Conservation (phyloP, 2,329 filamentous ascomycete species). For the Penicillium nordicum region DNA sequence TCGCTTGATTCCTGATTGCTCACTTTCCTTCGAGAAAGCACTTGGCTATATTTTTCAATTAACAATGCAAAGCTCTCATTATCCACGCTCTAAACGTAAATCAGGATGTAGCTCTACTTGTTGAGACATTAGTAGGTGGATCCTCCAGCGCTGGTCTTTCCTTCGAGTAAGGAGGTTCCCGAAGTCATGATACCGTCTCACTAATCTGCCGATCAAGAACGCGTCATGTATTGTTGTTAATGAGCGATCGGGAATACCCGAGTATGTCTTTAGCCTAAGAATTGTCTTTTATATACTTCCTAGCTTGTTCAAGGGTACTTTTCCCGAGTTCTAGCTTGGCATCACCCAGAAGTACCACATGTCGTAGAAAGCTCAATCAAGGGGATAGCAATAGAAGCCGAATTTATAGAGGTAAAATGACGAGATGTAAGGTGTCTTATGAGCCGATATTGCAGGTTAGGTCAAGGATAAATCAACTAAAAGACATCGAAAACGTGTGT, state of each 20-base stretch:
- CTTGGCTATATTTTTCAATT: not conserved
- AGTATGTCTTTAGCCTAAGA: not conserved
- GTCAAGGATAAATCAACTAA: not conserved
- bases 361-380: not conserved
- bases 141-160: not conserved
- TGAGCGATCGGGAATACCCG: not conserved
- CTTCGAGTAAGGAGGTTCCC: not conserved
- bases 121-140: not conserved
- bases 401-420: not conserved
- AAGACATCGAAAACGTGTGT: not conserved
- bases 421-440: not conserved
- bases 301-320: not conserved
- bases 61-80: not conserved
- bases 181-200: not conserved
- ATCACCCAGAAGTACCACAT: not conserved
- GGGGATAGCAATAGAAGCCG: not conserved
- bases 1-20: not conserved
- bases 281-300: not conserved
- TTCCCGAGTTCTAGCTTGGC: slow-evolving; percentile 3
- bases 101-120: not conserved
- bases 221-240: not conserved
- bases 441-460: not conserved
- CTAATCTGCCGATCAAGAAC: not conserved
- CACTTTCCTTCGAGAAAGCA: not conserved
- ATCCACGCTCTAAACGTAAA: not conserved